Base-by-base conservation (phyloP, 345 rosid genomes). In the Theobroma cacao region DNA sequence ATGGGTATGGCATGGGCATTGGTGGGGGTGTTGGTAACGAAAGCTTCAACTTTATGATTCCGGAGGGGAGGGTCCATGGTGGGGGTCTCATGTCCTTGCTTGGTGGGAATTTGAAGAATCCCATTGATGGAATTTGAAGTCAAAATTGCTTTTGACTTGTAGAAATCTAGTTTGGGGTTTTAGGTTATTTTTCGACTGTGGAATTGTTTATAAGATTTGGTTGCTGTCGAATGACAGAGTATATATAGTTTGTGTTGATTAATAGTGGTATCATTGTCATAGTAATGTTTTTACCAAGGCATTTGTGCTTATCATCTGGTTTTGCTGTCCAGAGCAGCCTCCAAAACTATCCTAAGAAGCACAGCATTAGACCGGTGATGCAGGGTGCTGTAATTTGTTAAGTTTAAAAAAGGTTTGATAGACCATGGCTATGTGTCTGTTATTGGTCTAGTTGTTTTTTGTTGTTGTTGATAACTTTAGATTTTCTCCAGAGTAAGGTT, bases 51-150 rank as follows among this genome's bases (percentile, higher is more conserved):
- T 82, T 79, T 77, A 77, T 84, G 88, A 82, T 91, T 78, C 97
- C 99, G 1, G 99, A 95, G 86, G 99, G 97, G 78, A 92, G 98
- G 89, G 98, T 95, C 60, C 99, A 95, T 50, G 99, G 99, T 0
- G 99, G 98, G 0, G 91, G 90, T 40, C 94, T 93, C 24, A 89
- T 95, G 99, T 93, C 95, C 78, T 79, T 95, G 82, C 88, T 93
- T 58, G 87, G 90, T 66, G 97, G 97, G 48, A 90, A 80, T 84
- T 79, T 92, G 81, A 90, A 86, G 82, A 85, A 84, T 75, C 84
- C 91, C 45, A 77, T 87, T 50, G 89, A 88, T 80, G 91, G 90
- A 83, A 79, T 85, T 61, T 89, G 84, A 88, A 83, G 67, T 75
- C 34, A 62, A 10, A 76, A 52, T 15, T 41, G 20, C 7, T 20